Evolutionary conservation across 2,329 filamentous ascomycete genomes (phyloP), one percentile per base, ranked within the genome.

Genomic region (Zymoseptoria brevis): DNA sequence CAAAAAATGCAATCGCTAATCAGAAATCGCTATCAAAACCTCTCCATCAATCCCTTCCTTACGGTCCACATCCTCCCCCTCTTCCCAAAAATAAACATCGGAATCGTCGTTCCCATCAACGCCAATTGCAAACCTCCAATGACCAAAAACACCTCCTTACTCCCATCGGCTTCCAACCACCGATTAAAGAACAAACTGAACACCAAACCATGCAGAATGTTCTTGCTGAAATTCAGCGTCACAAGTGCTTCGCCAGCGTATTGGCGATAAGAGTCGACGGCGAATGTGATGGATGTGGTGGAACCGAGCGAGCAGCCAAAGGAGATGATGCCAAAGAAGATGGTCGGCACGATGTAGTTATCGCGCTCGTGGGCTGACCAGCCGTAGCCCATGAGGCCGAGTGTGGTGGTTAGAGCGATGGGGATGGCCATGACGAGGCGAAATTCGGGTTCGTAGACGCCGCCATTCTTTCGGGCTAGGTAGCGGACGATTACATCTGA

Each of bases 41-140:
- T 89, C 81, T 95, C 90, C 87, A 96, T 92, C 64, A 96, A 77
- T 66, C 89, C 90, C 80, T 82, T 89, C 63, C 89, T 79, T 9
- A 92, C 89, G 0, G 92, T 97, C 93, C 92, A 96, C 90, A 96
- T 96, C 19, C 93, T 81, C 16, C 87, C 86, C 58, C 91, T 79
- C 80, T 97, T 97, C 19, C 93, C 93, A 69, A 85, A 96, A 19
- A 97, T 89, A 72, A 94, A 97, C 88, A 97, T 90, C 0, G 93
- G 93, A 57, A 96, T 86, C 0, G 90, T 88, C 57, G 81, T 84
- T 2, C 90, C 69, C 72, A 96, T 79, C 57, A 87, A 82, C 11
- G 84, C 83, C 35, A 96, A 74, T 74, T 97, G 93, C 26, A 97
- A 94, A 24, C 91, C 81, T 2, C 93, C 93, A 56, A 96, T 81